These are phyloP conservation scores for Nemania abortiva DNA, from an alignment of 2,329 filamentous ascomycete genomes.

Conservation along the genomic window DNA sequence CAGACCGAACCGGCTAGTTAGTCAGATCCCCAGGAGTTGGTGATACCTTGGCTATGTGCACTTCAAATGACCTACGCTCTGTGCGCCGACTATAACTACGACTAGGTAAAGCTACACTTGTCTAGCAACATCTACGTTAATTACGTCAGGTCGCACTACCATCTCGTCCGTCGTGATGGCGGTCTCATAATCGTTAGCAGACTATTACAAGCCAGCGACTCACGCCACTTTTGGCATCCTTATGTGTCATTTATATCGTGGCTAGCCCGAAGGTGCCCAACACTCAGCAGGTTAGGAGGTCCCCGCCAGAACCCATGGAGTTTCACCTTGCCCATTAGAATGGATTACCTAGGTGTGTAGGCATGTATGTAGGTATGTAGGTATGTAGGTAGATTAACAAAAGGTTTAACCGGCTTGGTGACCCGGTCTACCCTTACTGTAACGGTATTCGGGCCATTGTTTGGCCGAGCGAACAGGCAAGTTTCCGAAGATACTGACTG, in stretches of 20 bases:
- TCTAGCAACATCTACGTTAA: background rate
- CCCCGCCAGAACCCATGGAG: slow-evolving; percentile 12
- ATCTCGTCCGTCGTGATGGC: background rate
- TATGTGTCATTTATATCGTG: slow-evolving; percentile 8
- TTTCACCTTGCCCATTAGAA: slow-evolving; percentile 26
- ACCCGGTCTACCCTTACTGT: slow-evolving; percentile 17
- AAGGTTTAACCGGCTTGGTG: slow-evolving; percentile 14
- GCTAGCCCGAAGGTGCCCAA: slow-evolving; percentile 11
- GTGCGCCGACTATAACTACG: background rate
- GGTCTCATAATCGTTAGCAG: slow-evolving; percentile 12
- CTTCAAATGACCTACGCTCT: background rate
- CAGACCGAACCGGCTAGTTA: slow-evolving; percentile 2
- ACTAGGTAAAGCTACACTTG: background rate
- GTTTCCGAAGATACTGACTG: background rate
- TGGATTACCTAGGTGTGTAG: background rate
- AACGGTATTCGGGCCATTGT: slow-evolving; percentile 16
- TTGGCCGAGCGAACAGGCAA: slow-evolving; percentile 19
- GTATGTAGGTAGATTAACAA: background rate
- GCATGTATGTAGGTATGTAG: background rate
- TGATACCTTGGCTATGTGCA: slow-evolving; percentile 12
- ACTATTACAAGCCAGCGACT: slow-evolving; percentile 4
- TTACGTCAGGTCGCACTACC: background rate
- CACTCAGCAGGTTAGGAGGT: slow-evolving; percentile 3
- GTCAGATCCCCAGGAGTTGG: slow-evolving; percentile 3
- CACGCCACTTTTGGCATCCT: slow-evolving; percentile 14